Base-by-base conservation (phyloP, 2,329 filamentous ascomycete species). In the Pyricularia grisea region DNA sequence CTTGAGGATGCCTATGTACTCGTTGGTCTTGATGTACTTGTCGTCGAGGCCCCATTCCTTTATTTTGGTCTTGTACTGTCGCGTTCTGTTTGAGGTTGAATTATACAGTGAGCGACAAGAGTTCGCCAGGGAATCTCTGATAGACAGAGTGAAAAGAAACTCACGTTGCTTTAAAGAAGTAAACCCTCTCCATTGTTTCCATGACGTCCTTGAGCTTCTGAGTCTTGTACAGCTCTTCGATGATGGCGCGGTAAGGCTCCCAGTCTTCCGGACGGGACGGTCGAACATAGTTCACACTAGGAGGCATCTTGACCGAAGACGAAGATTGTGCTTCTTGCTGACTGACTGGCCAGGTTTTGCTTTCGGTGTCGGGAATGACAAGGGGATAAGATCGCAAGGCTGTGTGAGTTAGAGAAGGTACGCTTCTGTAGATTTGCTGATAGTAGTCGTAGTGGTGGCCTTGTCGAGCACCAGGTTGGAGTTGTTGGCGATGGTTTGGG, bases 131-230 rank as follows among this genome's bases (percentile, higher is more conserved):
- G 31, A 33, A 33, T 33, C 5, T 9, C 6, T 2, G 31, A 33
- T 4, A 33, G 31, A 7, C 4, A 33, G 31, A 33, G 31, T 7
- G 30, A 30, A 30, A 30, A 30, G 7, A 30, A 55, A 65, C 74
- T 68, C 65, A 77, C 76, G 76, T 78, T 12, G 75, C 76, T 28
- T 75, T 75, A 73, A 78, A 78, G 63, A 61, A 68, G 66, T 77
- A 73, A 0, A 69, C 69, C 14, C 55, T 64, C 58, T 77, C 71
- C 76, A 78, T 78, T 55, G 79, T 76, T n/a, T 74, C 74, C 74
- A 79, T 79, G 36, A 78, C 78, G 12, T 79, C 75, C 33, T 78
- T 77, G 23, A 79, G 73, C 71, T 77, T 80, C 71, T 78, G 76
- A 27, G 73, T 73, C 50, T 71, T 74, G 71, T 78, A 78, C 9